Base-by-base conservation (phyloP, 164 flowering plant species). In the Paratinospora sagittata region DNA sequence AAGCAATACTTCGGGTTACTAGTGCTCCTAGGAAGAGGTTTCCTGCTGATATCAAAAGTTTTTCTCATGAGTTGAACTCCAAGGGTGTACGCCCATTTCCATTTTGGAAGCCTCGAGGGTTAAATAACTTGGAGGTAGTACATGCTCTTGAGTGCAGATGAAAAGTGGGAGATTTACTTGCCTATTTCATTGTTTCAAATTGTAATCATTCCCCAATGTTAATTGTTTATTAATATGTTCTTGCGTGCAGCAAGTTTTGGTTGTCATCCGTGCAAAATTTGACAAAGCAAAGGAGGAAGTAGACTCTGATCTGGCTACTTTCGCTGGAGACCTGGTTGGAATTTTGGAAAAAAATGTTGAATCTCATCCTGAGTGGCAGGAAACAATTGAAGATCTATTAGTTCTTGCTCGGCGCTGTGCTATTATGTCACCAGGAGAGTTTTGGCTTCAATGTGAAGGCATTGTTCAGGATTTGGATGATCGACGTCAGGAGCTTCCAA, bases 231-330 rank as follows among this genome's bases (percentile, higher is more conserved):
- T 3, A 21, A 6, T 34, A 60, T 39, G 41, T 34, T 69, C 58
- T 2, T 71, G 30, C 13, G 16, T 76, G 34, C 90, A 96, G 99
- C 98, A 93, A 78, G 85, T 91, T 43, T 81, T 93, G 79, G 89
- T 83, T 57, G 88, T 81, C 72, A 96, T 96, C 66, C 83, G 97
- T 65, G 87, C 85, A 69, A 93, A 86, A 76, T 96, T 96, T 82
- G 98, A 96, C 81, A 93, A 89, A 82, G 99, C 98, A 72, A 96
- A 96, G 84, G 99, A 96, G 83, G 99, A 93, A 87, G 99, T 96
- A 68, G 88, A 96, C 75, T 84, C 95, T 73, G 99, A 96, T 81
- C 85, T 96, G 47, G 98, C 93, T 52, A 74, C 90, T 72, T 91
- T 96, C 84, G 99, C 99, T 49, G 99, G 91, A 43, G 95, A 96